Evolutionary conservation across 176 grass and related monocot genomes (phyloP), one percentile per base, ranked within the genome.

Genomic region (Lolium rigidum): DNA sequence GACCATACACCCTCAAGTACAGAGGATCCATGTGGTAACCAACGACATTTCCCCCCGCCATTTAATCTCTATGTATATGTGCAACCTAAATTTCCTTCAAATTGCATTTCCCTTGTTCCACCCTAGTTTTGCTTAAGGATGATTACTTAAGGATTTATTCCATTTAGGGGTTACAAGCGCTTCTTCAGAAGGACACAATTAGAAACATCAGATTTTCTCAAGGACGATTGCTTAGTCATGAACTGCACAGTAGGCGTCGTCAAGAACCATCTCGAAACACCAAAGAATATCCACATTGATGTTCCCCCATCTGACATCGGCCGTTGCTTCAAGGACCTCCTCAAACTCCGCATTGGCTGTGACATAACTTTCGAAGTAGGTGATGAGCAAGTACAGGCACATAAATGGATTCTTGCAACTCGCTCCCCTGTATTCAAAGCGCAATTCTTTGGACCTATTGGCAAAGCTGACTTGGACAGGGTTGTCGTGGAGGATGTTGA

Each of bases 1-100:
- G 92, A 2, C 92, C 95, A 2, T 97, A 97, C 90, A 94, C 95
- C 24, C 95, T 97, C 86, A 97, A 97, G 90, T 94, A 97, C 80
- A 85, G 77, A 50, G 90, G 92, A 28, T 94, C 92, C 77, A 97
- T 97, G 95, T 97, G 95, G 94, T 97, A 85, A 76, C 61, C 12
- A 74, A 25, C 11, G 1, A 16, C 48, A 39, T 49, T 12, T 6
- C 59, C 56, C 59, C 59, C 24, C 4, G 1, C 48, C 55, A 51
- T 37, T 21, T 77, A n/a, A 17, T 55, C 10, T n/a, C 17, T 14
- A 49, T 21, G 13, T 9, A 28, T 31, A 65, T 38, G 17, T 13
- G 22, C n/a, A 13, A 78, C 35, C 58, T 15, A n/a, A 58, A 38
- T 86, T 86, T 73, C 18, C 25, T 67, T 79, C 46, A 28, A 48